Conservation (phyloP, 2,329 filamentous ascomycete species). For the Apiospora saccharicola region DNA sequence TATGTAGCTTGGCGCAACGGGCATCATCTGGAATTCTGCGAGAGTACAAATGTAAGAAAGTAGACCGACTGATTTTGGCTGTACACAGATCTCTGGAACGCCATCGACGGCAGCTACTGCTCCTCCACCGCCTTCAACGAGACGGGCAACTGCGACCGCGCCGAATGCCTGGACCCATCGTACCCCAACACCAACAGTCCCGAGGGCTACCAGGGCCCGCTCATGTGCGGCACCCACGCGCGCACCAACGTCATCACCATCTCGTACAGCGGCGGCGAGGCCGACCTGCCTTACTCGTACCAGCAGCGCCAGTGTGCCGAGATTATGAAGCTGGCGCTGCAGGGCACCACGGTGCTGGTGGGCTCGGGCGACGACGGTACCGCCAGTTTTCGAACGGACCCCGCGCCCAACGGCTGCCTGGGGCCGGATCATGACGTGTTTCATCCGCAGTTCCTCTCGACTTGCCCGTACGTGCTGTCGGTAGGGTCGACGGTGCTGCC, state of each 20-base stretch:
- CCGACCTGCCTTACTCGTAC: slow-evolving; percentile 60
- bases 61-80: too few species aligned
- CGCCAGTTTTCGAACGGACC: slow-evolving; percentile 41
- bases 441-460: slow-evolving; percentile 54
- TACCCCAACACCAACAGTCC: slow-evolving; percentile 55
- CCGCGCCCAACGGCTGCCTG: slow-evolving; percentile 44
- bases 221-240: slow-evolving; percentile 42
- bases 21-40: background rate
- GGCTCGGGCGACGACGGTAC: slow-evolving; percentile 58
- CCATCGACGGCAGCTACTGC: slow-evolving; percentile 62
- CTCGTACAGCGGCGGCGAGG: slow-evolving; percentile 63
- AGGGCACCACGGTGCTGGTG: slow-evolving; percentile 56
- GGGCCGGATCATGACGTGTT: slow-evolving; percentile 52
- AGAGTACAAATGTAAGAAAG: background rate
- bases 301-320: slow-evolving; percentile 59
- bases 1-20: slow-evolving; percentile 25
- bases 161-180: slow-evolving; percentile 54
- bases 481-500: slow-evolving; percentile 48
- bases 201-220: slow-evolving; percentile 57
- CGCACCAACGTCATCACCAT: slow-evolving; percentile 54
- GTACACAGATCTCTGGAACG: slow-evolving; percentile 54
- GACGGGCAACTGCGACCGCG: slow-evolving; percentile 50
- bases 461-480: slow-evolving; percentile 59
- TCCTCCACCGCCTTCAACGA: slow-evolving; percentile 57
- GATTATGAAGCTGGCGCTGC: slow-evolving; percentile 60